phyloP scores from a whole-genome alignment of 2,329 filamentous ascomycete genomes.

The Venturia effusa region DNA sequence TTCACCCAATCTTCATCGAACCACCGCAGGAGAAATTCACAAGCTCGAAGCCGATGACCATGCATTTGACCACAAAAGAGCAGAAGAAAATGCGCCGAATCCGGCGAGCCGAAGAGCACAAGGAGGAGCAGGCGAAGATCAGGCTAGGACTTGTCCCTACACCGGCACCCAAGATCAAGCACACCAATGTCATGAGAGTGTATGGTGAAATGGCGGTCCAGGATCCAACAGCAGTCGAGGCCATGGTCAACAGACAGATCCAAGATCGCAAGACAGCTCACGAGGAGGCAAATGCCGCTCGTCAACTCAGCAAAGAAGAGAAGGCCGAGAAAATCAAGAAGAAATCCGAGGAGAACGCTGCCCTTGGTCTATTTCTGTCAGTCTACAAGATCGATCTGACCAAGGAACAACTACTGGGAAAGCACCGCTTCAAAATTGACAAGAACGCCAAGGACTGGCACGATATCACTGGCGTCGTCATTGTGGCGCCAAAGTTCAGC shows the following conservation, averaged over 20 bases:
- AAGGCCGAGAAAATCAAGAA: conserved; percentile 68
- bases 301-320: conserved; percentile 82
- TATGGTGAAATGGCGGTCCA: conserved; percentile 87
- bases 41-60: conserved; percentile 63
- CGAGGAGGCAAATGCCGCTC: conserved; percentile 65
- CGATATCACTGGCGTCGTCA: conserved; percentile 75
- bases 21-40: conserved; percentile 81
- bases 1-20: conserved; percentile 84
- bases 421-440: conserved; percentile 86
- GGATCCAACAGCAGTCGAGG: conserved; percentile 94
- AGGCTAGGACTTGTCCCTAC: conserved; percentile 80
- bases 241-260: conserved; percentile 86
- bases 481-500: conserved; percentile 83
- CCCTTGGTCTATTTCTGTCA: conserved; percentile 72
- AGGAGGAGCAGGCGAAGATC: conserved; percentile 95
- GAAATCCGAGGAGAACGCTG: conserved; percentile 81
- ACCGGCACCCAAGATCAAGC: conserved; percentile 91
- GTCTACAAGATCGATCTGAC: conserved; percentile 63
- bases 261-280: conserved; percentile 74
- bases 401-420: conserved; percentile 72
- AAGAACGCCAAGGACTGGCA: conserved; percentile 79
- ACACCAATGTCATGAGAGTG: conserved; percentile 94
- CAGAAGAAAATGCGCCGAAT: conserved; percentile 85
- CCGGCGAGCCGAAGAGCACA: conserved; percentile 81
- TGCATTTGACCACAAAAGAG: conserved; percentile 86